phyloP scores from a whole-genome alignment of 2,329 filamentous ascomycete species.

The Aspergillus texensis region DNA sequence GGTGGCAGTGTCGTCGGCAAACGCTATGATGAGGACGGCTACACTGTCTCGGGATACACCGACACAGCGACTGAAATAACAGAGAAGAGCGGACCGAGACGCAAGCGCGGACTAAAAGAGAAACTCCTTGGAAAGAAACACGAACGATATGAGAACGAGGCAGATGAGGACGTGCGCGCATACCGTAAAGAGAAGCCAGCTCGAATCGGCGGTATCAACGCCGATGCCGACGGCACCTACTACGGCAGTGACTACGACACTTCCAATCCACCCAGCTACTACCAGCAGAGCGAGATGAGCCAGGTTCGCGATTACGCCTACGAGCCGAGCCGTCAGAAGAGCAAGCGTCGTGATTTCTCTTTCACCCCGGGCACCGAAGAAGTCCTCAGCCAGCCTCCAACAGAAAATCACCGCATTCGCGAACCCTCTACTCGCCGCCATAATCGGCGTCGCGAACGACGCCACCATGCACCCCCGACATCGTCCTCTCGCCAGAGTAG shows the following conservation, averaged over 20 bases:
- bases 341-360: conserved; percentile 47
- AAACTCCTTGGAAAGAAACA: conserved; percentile 44
- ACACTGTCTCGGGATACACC: conserved; percentile 41
- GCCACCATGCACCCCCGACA: conserved; percentile 26
- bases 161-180: conserved; percentile 70
- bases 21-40: conserved; percentile 69
- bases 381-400: conserved; percentile 38
- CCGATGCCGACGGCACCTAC: conserved; percentile 77
- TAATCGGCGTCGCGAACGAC: conserved; percentile 35
- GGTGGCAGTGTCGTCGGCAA: conserved; percentile 72
- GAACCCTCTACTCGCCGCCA: conserved; percentile 34
- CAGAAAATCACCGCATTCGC: conserved; percentile 35
- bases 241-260: conserved; percentile 73
- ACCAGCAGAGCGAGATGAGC: conserved; percentile 50
- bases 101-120: conserved; percentile 42
- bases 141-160: conserved; percentile 62
- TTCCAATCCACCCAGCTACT: conserved; percentile 62
- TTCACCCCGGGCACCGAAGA: conserved; percentile 54
- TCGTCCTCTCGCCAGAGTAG: conserved; percentile 39
- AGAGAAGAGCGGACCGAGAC: conserved; percentile 32
- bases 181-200: conserved; percentile 88
- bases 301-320: conserved; percentile 50
- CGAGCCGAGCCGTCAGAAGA: conserved; percentile 27
- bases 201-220: conserved; percentile 86
- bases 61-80: conserved; percentile 49